Percentiles rank a stretch among this genome's conserved stretches.
phyloP scores from a whole-genome alignment of 176 grass and related monocot species.

The Dactylis glomerata region DNA sequence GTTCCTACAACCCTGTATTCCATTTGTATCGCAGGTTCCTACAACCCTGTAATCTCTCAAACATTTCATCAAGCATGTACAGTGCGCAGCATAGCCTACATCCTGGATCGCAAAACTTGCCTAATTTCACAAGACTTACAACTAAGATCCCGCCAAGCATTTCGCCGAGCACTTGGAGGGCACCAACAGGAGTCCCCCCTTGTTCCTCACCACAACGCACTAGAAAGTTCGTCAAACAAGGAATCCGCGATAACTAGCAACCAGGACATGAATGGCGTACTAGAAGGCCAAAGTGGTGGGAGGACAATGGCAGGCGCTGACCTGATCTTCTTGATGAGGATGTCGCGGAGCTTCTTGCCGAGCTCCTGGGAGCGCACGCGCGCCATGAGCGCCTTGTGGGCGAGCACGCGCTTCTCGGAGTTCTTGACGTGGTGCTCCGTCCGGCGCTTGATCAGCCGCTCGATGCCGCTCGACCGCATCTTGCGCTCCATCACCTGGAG shows the following conservation, averaged over 20 bases:
- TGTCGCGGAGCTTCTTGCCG: slow-evolving; percentile 71
- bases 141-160: background rate
- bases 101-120: background rate
- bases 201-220: background rate
- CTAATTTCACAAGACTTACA: background rate
- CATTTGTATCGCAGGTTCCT: background rate
- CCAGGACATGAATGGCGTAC: background rate
- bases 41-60: background rate
- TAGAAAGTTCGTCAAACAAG: background rate
- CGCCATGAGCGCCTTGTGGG: slow-evolving; percentile 79
- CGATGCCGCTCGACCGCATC: slow-evolving; percentile 83
- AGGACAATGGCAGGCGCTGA: slow-evolving; percentile 1
- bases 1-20: too few species aligned
- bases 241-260: background rate
- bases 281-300: background rate
- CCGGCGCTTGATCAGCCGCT: slow-evolving; percentile 63
- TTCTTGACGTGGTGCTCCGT: slow-evolving; percentile 79
- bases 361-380: slow-evolving; percentile 82
- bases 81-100: background rate
- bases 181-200: background rate
- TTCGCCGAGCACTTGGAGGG: slow-evolving; percentile 20
- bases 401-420: slow-evolving; percentile 91
- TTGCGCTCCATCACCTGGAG: slow-evolving; percentile 68
- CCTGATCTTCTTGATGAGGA: slow-evolving; percentile 96
- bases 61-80: background rate